Conservation (phyloP, 345 rosid species). For the Pugionium dolabratum region DNA sequence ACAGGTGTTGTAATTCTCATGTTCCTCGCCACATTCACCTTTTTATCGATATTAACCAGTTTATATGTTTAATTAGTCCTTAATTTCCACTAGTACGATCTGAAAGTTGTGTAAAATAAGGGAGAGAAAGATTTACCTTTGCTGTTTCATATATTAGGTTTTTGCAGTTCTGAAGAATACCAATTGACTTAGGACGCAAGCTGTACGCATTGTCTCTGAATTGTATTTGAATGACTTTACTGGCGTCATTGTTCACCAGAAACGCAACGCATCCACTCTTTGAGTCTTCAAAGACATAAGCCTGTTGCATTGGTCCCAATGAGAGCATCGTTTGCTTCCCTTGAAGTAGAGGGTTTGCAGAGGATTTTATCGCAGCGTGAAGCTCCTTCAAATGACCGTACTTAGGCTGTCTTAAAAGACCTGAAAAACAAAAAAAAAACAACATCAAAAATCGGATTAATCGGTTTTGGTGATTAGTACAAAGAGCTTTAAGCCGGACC, state of each 20-base stretch:
- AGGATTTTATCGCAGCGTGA: conserved; percentile 60
- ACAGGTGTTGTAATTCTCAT: conserved; percentile 46
- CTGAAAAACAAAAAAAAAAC: conserved; percentile 38
- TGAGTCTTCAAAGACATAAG: conserved; percentile 65
- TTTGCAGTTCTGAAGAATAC: conserved; percentile 66
- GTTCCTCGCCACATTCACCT: conserved; percentile 55
- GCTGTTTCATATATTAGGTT: conserved; percentile 68
- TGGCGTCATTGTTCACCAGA: conserved; percentile 60
- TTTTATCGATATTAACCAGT: neutral
- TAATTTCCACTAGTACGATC: neutral
- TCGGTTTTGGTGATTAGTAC: too few species aligned
- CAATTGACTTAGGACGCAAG: conserved; percentile 66
- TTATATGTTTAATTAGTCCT: neutral
- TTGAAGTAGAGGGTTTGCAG: conserved; percentile 54
- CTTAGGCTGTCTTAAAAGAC: conserved; percentile 78
- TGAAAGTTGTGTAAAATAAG: neutral
- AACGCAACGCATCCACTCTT: conserved; percentile 73
- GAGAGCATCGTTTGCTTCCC: conserved; percentile 57
- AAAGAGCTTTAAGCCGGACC: conserved; percentile 38
- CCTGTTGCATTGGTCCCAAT: conserved; percentile 68
- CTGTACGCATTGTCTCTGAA: conserved; percentile 51
- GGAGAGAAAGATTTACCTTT: conserved; percentile 46
- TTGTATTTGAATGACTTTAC: conserved; percentile 38
- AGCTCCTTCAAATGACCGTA: conserved; percentile 81
- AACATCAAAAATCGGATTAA: neutral